Evolutionary conservation across 305 asterid species (phyloP).

Genomic region (Striga hermonthica): DNA sequence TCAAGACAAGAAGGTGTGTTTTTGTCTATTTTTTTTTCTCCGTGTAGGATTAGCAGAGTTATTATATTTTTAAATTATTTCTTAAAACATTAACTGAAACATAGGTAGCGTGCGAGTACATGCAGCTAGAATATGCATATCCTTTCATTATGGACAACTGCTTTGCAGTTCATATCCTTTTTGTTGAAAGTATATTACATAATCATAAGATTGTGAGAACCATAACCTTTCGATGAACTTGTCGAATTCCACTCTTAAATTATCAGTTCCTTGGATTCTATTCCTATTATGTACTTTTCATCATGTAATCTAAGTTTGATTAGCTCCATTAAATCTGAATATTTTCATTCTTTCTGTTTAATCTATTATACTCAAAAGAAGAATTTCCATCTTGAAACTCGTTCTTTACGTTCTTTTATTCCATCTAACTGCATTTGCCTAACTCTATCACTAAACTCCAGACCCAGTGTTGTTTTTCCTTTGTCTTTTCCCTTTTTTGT

Average conservation of each 20-base stretch:
- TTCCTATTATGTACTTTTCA: neutral
- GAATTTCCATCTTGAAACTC: no score
- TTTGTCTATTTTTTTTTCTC: conserved; percentile 13
- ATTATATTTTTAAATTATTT: no score
- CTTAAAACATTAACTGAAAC: neutral
- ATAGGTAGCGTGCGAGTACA: neutral
- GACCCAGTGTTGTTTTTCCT: no score
- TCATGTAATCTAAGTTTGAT: neutral
- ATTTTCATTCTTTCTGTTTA: neutral
- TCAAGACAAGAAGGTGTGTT: conserved; percentile 55
- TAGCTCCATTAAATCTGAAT: neutral
- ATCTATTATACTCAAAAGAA: no score
- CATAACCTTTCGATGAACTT: neutral
- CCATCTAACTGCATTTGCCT: no score
- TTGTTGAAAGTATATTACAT: neutral
- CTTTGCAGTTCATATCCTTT: neutral
- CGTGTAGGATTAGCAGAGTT: neutral
- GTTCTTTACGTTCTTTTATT: no score
- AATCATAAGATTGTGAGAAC: neutral
- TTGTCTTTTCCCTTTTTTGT: no score
- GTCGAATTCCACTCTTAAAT: neutral
- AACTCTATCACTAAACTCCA: no score
- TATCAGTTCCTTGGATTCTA: neutral
- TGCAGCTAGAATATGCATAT: conserved; percentile 7
- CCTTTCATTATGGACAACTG: conserved; percentile 8